These are phyloP conservation scores for Clausena lansium DNA, from an alignment of 345 rosid species.

Conservation along the genomic window DNA sequence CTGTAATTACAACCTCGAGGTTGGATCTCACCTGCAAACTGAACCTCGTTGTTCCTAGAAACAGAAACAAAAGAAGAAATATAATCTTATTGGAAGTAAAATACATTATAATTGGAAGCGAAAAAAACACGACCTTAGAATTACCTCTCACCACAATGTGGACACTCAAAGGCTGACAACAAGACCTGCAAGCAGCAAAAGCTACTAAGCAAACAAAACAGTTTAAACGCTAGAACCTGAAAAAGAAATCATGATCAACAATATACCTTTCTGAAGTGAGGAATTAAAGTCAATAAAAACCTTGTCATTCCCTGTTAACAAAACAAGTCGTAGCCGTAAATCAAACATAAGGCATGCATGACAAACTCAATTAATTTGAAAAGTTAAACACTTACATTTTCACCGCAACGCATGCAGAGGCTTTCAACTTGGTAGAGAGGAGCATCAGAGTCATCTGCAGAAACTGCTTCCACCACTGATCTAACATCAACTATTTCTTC, in stretches of 20 bases:
- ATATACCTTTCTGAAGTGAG: conserved; percentile 81
- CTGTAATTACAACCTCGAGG: conserved; percentile 63
- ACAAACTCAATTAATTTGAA: not conserved
- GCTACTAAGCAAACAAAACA: not conserved
- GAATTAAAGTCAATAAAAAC: conserved; percentile 76
- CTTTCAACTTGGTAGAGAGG: conserved; percentile 88
- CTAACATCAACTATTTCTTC: conserved; percentile 54
- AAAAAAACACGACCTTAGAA: not conserved
- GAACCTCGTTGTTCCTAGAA: conserved; percentile 86
- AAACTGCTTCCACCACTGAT: conserved; percentile 80
- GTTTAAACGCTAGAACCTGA: not conserved
- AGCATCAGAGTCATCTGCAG: conserved; percentile 47
- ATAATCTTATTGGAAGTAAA: not conserved
- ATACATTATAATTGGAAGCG: not conserved
- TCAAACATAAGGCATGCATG: not conserved
- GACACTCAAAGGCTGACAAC: conserved; percentile 88
- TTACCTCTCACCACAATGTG: conserved; percentile 90
- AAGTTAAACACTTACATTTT: conserved; percentile 46
- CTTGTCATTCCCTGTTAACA: conserved; percentile 62
- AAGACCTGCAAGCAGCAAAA: conserved; percentile 51
- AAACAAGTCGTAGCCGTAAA: not conserved
- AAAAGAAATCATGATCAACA: not conserved
- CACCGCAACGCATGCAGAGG: conserved; percentile 89
- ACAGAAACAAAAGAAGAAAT: not conserved
- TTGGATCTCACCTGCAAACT: conserved; percentile 95